Percentiles rank a stretch among this genome's conserved stretches.
These are phyloP conservation scores for Toxoplasma gondii DNA, from an alignment of 169 alveolate species.

Conservation along the genomic window DNA sequence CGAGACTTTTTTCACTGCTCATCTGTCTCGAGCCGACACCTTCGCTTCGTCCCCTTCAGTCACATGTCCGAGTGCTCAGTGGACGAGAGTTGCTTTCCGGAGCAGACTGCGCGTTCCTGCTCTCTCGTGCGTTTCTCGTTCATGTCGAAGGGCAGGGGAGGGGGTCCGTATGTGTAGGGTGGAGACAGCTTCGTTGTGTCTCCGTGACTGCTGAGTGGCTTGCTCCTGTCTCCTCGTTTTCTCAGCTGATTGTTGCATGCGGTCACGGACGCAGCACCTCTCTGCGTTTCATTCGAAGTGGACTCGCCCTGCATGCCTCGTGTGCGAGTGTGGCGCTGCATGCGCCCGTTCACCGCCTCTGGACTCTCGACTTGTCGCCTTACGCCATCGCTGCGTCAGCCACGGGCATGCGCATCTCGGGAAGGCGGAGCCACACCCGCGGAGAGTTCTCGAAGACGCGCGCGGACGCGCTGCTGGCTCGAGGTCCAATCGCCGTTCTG, in stretches of 20 bases:
- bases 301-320: constrained; percentile 55
- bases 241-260: constrained; percentile 58
- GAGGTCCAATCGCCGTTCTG: background rate
- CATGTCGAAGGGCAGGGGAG: too few species aligned
- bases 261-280: constrained; percentile 57
- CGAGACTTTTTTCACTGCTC: too few species aligned
- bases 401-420: background rate
- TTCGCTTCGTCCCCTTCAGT: too few species aligned
- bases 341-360: background rate
- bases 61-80: too few species aligned
- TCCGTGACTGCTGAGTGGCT: background rate
- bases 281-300: constrained; percentile 46
- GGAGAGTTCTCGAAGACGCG: background rate
- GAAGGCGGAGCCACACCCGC: background rate
- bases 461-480: background rate
- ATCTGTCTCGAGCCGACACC: too few species aligned
- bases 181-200: background rate
- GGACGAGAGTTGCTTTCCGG: too few species aligned
- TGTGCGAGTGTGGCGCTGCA: background rate
- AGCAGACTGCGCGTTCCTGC: too few species aligned
- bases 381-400: background rate
- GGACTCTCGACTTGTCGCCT: background rate
- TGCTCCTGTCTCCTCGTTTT: background rate
- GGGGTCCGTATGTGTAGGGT: too few species aligned
- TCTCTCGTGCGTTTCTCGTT: too few species aligned